Conservation (phyloP, 2,329 filamentous ascomycete species). For the Diplodia intermedia region DNA sequence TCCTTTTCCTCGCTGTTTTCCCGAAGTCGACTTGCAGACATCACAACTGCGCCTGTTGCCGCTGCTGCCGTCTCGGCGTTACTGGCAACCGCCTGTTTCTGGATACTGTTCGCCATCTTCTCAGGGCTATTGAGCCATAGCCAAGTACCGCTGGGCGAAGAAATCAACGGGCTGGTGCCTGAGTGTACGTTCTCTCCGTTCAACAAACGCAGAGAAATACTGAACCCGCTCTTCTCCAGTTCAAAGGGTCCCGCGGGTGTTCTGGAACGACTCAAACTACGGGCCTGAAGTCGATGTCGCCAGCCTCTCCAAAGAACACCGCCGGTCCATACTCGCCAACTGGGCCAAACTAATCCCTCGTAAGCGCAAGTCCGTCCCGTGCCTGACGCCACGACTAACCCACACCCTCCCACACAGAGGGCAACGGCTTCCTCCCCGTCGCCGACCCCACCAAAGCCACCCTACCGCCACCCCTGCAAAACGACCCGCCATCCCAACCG, state of each 20-base stretch:
- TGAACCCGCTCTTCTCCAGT: neutral
- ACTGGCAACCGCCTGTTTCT: neutral
- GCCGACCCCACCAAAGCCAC: neutral
- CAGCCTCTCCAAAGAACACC: neutral
- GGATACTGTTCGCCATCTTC: neutral
- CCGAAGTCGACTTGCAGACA: neutral
- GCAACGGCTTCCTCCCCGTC: neutral
- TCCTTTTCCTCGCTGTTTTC: neutral
- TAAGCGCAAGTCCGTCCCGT: neutral
- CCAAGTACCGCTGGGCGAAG: neutral
- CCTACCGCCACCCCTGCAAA: neutral
- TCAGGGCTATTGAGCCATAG: neutral
- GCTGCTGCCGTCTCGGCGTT: neutral
- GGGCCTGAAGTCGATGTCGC: neutral
- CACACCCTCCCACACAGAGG: neutral
- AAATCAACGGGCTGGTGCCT: neutral
- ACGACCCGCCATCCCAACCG: neutral
- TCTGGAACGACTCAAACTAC: neutral
- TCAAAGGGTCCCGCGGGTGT: neutral
- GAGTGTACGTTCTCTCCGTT: neutral
- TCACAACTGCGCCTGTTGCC: neutral
- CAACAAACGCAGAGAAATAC: neutral
- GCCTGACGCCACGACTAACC: neutral
- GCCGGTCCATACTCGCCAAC: neutral
- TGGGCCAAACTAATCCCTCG: neutral